Percentiles rank a stretch among this genome's conserved stretches.
Evolutionary conservation across 106 monocot species (phyloP).

Genomic region (Acorus calamus): DNA sequence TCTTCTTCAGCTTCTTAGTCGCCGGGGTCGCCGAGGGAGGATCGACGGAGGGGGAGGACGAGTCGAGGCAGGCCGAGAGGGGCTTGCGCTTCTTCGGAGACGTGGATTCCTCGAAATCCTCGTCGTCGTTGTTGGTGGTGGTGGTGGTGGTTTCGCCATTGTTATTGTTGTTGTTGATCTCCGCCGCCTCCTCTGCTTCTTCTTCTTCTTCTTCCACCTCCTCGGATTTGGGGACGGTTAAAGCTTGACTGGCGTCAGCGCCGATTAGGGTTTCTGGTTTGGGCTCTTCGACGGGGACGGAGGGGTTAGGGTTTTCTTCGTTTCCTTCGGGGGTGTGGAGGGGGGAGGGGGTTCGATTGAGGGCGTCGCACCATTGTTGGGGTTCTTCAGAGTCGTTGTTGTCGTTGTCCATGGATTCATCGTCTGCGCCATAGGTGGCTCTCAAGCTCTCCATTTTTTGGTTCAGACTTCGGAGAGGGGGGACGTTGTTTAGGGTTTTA

Average conservation of each 20-base stretch:
- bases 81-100: constrained; percentile 26
- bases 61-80: constrained; percentile 19
- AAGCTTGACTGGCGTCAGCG: too few relatives aligned
- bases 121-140: constrained; percentile 9
- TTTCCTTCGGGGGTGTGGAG: not conserved
- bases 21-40: not conserved
- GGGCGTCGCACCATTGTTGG: constrained; percentile 19
- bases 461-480: too few relatives aligned
- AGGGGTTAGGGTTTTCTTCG: too few relatives aligned
- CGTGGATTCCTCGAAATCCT: constrained; percentile 8
- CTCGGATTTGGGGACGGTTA: too few relatives aligned
- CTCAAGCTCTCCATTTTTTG: too few relatives aligned
- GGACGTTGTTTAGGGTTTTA: too few relatives aligned
- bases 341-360: constrained; percentile 11
- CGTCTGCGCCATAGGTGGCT: constrained; percentile 3
- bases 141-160: constrained; percentile 2
- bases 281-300: too few relatives aligned
- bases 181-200: not conserved
- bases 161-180: not conserved
- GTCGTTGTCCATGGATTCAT: constrained; percentile 4
- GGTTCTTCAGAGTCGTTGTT: constrained; percentile 3
- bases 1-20: constrained; percentile 64
- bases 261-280: too few relatives aligned
- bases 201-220: too few relatives aligned
- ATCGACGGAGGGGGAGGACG: constrained; percentile 1